Conservation (phyloP, 768 basidiomycete species). For the Tricholoma flavovirens region DNA sequence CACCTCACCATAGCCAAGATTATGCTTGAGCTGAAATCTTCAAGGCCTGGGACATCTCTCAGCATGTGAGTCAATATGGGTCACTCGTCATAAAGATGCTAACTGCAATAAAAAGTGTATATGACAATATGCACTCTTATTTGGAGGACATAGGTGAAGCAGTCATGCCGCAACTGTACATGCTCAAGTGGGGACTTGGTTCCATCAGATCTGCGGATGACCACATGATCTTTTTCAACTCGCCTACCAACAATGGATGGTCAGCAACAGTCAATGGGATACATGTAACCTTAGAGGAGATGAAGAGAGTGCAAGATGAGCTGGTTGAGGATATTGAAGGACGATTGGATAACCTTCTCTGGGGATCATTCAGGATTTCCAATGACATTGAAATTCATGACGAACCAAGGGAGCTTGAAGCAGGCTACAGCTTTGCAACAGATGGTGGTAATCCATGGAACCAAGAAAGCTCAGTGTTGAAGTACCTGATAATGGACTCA, state of each 20-base stretch:
- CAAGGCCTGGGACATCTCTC: not conserved
- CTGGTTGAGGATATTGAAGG: not conserved
- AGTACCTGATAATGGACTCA: not conserved
- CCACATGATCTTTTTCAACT: not conserved
- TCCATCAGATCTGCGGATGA: constrained; percentile 10
- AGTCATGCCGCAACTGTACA: constrained; percentile 10
- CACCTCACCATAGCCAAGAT: constrained; percentile 5
- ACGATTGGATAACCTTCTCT: not conserved
- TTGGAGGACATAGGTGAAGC: constrained; percentile 2
- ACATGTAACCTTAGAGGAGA: not conserved
- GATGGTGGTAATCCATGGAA: not conserved
- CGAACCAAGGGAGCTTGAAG: not conserved
- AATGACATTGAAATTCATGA: not conserved
- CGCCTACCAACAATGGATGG: not conserved
- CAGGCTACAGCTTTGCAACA: not conserved
- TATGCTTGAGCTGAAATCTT: not conserved
- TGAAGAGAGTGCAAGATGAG: not conserved
- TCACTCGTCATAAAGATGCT: not conserved
- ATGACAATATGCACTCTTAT: not conserved
- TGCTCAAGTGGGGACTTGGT: constrained; percentile 7
- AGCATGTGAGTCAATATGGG: not conserved
- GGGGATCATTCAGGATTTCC: not conserved
- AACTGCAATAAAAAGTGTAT: not conserved
- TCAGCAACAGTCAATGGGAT: not conserved
- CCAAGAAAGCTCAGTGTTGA: not conserved